Percentiles rank a stretch among this genome's conserved stretches.
Conservation (phyloP, 768 basidiomycete species). For the Tephrocybe sp. region DNA sequence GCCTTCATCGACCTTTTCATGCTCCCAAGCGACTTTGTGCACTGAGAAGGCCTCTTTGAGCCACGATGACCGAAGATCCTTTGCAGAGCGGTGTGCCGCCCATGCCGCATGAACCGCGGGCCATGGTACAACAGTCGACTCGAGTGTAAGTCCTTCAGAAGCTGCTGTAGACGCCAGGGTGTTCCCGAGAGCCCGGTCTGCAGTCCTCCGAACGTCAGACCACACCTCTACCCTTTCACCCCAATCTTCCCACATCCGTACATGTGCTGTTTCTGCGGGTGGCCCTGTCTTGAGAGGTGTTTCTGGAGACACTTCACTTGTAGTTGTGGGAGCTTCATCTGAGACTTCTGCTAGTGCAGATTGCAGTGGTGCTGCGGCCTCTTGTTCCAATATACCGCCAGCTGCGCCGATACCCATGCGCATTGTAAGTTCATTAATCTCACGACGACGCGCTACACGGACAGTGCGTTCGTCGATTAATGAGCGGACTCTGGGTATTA, state of each 20-base stretch:
- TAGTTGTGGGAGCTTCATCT: conserved; percentile 10
- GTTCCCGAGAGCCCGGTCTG: conserved; percentile 74
- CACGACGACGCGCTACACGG: conserved; percentile 62
- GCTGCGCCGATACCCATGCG: conserved; percentile 80
- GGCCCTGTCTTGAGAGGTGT: background rate
- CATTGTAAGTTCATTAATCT: conserved; percentile 80
- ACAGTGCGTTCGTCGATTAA: conserved; percentile 50
- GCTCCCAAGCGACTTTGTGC: conserved; percentile 24
- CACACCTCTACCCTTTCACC: conserved; percentile 68
- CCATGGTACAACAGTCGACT: conserved; percentile 68
- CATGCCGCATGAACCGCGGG: conserved; percentile 65
- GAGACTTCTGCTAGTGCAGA: background rate
- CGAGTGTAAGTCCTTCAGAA: conserved; percentile 43
- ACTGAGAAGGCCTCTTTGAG: conserved; percentile 46
- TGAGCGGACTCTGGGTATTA: conserved; percentile 66
- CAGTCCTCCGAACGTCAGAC: conserved; percentile 68
- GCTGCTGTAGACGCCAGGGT: conserved; percentile 43
- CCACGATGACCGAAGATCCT: conserved; percentile 58
- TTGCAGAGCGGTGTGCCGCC: conserved; percentile 51
- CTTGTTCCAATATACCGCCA: conserved; percentile 60
- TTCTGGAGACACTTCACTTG: background rate
- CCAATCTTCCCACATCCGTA: conserved; percentile 64
- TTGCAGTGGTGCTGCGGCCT: conserved; percentile 27
- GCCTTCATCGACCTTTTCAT: conserved; percentile 35
- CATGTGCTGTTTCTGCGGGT: conserved; percentile 11